Evolutionary conservation across 352 stramenopile species (phyloP), one percentile per base, ranked within the genome.

Genomic region (Globisporangium echinulatum): DNA sequence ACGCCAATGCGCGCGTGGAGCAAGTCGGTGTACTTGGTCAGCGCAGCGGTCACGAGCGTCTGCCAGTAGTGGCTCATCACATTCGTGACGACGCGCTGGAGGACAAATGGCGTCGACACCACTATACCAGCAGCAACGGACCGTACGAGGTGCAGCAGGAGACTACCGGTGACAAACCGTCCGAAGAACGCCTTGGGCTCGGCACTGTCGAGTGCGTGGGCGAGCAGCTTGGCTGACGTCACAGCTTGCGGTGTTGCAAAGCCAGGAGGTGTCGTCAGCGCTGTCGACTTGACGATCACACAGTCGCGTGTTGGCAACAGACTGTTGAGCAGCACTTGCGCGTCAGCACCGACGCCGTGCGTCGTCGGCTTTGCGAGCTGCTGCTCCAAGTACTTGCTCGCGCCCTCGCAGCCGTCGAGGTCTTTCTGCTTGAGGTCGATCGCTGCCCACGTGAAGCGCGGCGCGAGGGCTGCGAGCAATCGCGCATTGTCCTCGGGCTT

Each of bases 351-450:
- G 40, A 67, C 52, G 49, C 61, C 58, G 37, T 72, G 62, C 50
- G 62, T 64, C 5, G 74, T 66, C 17, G 71, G 71, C 44, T 66
- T 74, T 25, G 64, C 61, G 56, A 91, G 65, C 52, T 83, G 75
- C 50, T 81, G 67, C 58, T 89, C 81, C n/a, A 91, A 85, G 66
- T 89, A 91, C 53, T 73, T 76, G 25, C 66, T 68, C 14, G 79
- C 66, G 13, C 77, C 83, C 54, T 91, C 77, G 51, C 69, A 73
- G 52, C 81, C 81, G 54, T 81, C 66, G 79, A 91, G 87, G 58
- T 91, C 79, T 64, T 91, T 89, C 56, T 86, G 73, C 66, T 91
- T 89, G 56, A 91, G 74, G 59, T 89, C 81, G 53, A 91, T 56
- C 1, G 81, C 81, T 9, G 70, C 77, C 81, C 81, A 91, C 50